A percentile compares a stretch with the other conserved stretches of the same genome.
Evolutionary conservation across 352 stramenopile genomes (phyloP).

Genomic region (Thraustotheca clavata): DNA sequence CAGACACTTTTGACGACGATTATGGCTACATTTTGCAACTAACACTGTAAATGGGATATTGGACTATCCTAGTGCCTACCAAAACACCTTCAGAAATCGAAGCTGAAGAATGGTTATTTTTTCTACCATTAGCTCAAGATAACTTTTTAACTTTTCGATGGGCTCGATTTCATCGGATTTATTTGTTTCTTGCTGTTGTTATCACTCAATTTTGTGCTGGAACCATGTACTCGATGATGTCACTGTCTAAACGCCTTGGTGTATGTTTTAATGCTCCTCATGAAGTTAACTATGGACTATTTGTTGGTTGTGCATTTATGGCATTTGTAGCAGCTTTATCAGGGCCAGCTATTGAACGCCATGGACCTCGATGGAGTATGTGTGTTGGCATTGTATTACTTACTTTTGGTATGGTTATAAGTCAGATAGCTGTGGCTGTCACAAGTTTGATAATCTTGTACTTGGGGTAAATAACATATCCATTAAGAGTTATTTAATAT

Average conservation of each 20-base stretch:
- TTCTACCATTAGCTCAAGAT: neutral
- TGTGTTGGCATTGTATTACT: neutral
- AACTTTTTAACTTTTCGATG: neutral
- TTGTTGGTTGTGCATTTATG: conserved; percentile 1
- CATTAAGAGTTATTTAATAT: neutral
- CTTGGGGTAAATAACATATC: conserved; percentile 9
- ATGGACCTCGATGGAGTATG: conserved; percentile 2
- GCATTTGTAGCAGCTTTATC: conserved; percentile 12
- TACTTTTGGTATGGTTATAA: neutral
- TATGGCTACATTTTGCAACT: too few relatives aligned
- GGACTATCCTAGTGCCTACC: neutral
- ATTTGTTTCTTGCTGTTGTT: neutral
- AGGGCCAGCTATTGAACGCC: conserved; percentile 16
- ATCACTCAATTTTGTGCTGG: conserved; percentile 15
- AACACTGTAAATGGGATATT: too few relatives aligned
- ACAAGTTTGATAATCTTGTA: neutral
- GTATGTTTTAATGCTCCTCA: conserved; percentile 3
- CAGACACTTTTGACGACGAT: too few relatives aligned
- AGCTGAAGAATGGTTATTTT: neutral
- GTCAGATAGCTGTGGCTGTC: neutral
- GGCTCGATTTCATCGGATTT: neutral
- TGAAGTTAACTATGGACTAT: neutral
- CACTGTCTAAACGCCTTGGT: conserved; percentile 3
- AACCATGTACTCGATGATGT: conserved; percentile 12
- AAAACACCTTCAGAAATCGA: neutral